These are phyloP conservation scores for Camellia lanceoleosa DNA, from an alignment of 148 eudicot genomes.

Conservation along the genomic window DNA sequence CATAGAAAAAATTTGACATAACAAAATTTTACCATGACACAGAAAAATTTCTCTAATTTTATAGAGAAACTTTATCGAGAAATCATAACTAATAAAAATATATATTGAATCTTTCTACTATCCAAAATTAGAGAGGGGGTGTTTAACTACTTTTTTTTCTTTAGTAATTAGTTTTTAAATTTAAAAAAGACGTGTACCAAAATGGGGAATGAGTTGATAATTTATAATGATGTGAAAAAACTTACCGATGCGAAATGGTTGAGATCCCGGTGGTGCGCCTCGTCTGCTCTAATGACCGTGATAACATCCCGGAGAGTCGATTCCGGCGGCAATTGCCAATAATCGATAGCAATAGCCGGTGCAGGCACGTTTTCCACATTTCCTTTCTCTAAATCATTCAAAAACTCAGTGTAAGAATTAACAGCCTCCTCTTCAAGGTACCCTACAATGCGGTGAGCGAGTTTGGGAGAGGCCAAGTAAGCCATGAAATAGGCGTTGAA, in stretches of 20 bases:
- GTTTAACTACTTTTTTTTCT: too few relatives aligned
- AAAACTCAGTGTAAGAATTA: constrained; percentile 17
- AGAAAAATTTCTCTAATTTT: too few relatives aligned
- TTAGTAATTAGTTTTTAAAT: too few relatives aligned
- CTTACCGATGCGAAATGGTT: constrained; percentile 26
- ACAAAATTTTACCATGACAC: too few relatives aligned
- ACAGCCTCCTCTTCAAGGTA: constrained; percentile 27
- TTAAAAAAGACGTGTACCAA: too few relatives aligned
- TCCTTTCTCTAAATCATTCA: constrained; percentile 19
- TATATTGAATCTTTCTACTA: too few relatives aligned
- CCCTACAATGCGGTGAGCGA: constrained; percentile 19
- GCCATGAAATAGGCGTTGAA: constrained; percentile 21
- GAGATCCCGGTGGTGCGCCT: constrained; percentile 23
- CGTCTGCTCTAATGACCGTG: constrained; percentile 24
- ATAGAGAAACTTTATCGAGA: too few relatives aligned
- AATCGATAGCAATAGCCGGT: constrained; percentile 22
- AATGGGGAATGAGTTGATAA: too few relatives aligned
- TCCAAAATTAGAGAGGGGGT: too few relatives aligned
- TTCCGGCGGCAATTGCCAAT: constrained; percentile 19
- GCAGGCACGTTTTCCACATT: constrained; percentile 19
- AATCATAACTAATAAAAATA: too few relatives aligned
- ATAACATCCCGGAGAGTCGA: constrained; percentile 18
- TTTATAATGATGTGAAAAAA: not conserved
- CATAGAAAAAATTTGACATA: too few relatives aligned
- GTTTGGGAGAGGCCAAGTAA: constrained; percentile 17